Percentiles rank a stretch among this genome's conserved stretches.
Evolutionary conservation across 75 land plant species (phyloP).

Genomic region (Pseudotsuga menziesii): DNA sequence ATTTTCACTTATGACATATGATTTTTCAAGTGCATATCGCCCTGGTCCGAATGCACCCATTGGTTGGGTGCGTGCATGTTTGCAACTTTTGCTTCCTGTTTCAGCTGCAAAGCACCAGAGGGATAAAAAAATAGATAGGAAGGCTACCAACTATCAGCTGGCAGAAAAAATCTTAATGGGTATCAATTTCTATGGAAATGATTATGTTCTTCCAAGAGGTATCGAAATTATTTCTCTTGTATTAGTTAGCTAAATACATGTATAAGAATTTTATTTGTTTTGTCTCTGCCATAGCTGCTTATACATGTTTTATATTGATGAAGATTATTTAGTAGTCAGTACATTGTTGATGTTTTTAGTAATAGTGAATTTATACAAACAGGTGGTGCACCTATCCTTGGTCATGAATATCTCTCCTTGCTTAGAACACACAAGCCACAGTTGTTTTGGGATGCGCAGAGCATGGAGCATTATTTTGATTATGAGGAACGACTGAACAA

Average conservation of each 20-base stretch:
- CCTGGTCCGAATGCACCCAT: constrained; percentile 98
- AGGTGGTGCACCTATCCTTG: constrained; percentile 82
- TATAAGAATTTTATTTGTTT: background rate
- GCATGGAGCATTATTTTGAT: constrained; percentile 70
- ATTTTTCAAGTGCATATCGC: constrained; percentile 64
- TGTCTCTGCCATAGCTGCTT: background rate
- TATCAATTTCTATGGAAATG: constrained; percentile 94
- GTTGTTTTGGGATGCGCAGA: constrained; percentile 61
- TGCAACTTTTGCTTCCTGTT: constrained; percentile 51
- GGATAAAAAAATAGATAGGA: constrained; percentile 1
- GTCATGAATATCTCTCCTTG: constrained; percentile 63
- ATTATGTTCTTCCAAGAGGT: constrained; percentile 78
- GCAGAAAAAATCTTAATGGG: constrained; percentile 67
- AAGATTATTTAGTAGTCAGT: background rate
- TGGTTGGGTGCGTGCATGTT: constrained; percentile 58
- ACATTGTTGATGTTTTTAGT: background rate
- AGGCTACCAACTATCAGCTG: constrained; percentile 8
- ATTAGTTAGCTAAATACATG: background rate
- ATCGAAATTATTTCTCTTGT: background rate
- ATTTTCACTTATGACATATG: constrained; percentile 96
- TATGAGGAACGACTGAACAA: constrained; percentile 37
- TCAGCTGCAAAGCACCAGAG: background rate
- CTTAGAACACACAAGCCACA: constrained; percentile 61
- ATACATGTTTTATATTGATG: background rate
- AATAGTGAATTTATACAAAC: background rate